Percentiles rank a stretch among this genome's conserved stretches.
These are phyloP conservation scores for Fusarium secorum DNA, from an alignment of 2,329 filamentous ascomycete genomes.

Conservation along the genomic window DNA sequence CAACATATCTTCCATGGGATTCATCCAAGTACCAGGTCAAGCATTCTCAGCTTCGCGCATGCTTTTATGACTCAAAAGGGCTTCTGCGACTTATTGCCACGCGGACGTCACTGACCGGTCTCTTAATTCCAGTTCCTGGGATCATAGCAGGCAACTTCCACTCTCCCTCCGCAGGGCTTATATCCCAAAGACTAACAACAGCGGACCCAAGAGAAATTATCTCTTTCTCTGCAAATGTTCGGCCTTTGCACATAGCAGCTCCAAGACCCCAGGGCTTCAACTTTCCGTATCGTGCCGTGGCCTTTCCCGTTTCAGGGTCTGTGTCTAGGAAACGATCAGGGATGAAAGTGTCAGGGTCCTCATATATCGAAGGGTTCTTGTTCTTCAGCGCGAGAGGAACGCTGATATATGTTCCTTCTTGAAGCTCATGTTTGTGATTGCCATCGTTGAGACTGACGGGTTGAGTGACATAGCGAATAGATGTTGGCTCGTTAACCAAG, in stretches of 20 bases:
- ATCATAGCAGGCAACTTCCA: conserved; percentile 26
- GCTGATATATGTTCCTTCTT: conserved; percentile 31
- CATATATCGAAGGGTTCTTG: conserved; percentile 24
- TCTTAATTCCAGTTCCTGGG: conserved; percentile 25
- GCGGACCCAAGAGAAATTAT: conserved; percentile 25
- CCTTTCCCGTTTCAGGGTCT: conserved; percentile 12
- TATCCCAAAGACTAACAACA: conserved; percentile 29
- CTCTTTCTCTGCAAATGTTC: conserved; percentile 40
- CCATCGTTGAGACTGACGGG: conserved; percentile 24
- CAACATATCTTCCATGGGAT: background rate
- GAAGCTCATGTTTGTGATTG: conserved; percentile 14
- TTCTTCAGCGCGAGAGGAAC: conserved; percentile 26
- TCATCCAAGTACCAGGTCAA: background rate
- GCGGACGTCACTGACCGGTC: conserved; percentile 20
- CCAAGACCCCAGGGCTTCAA: conserved; percentile 38
- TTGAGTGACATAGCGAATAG: conserved; percentile 27
- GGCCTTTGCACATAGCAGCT: conserved; percentile 36
- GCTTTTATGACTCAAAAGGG: too few species aligned
- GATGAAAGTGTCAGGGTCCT: conserved; percentile 25
- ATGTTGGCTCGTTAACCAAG: conserved; percentile 28
- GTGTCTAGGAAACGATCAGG: conserved; percentile 34
- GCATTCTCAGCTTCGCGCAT: background rate
- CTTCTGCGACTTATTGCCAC: conserved; percentile 28
- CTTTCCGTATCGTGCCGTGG: conserved; percentile 27
- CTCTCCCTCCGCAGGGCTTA: conserved; percentile 1